These are phyloP conservation scores for Luffa acutangula DNA, from an alignment of 306 rosid species.

Conservation along the genomic window DNA sequence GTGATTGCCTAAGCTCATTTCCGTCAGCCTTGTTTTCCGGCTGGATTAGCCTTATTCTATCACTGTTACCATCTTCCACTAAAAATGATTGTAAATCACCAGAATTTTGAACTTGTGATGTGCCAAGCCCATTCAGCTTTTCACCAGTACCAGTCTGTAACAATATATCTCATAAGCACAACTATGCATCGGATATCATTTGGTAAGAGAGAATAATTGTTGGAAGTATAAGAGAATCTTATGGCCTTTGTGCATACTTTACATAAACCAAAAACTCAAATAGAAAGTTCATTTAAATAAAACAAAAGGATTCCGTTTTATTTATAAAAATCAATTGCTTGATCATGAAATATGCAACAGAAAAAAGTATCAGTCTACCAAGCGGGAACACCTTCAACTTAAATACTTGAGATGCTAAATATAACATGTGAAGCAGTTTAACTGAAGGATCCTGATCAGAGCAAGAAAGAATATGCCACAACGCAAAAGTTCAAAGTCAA, in stretches of 20 bases:
- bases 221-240: not conserved
- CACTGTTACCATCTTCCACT: conserved; percentile 32
- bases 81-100: conserved; percentile 31
- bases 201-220: not conserved
- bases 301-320: not conserved
- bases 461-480: not conserved
- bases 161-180: conserved; percentile 19
- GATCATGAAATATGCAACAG: not conserved
- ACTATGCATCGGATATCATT: conserved; percentile 8
- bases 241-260: not conserved
- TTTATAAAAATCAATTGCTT: not conserved
- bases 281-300: not conserved
- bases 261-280: not conserved
- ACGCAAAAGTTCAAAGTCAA: not conserved
- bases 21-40: conserved; percentile 32
- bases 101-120: conserved; percentile 31
- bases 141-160: conserved; percentile 45
- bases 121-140: conserved; percentile 39
- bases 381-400: not conserved
- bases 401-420: not conserved
- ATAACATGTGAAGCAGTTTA: not conserved
- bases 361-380: not conserved
- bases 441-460: not conserved
- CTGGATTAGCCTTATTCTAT: conserved; percentile 31
- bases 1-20: conserved; percentile 52